phyloP scores from a whole-genome alignment of 495 filamentous ascomycete genomes.

The Achaetomiella virescens region DNA sequence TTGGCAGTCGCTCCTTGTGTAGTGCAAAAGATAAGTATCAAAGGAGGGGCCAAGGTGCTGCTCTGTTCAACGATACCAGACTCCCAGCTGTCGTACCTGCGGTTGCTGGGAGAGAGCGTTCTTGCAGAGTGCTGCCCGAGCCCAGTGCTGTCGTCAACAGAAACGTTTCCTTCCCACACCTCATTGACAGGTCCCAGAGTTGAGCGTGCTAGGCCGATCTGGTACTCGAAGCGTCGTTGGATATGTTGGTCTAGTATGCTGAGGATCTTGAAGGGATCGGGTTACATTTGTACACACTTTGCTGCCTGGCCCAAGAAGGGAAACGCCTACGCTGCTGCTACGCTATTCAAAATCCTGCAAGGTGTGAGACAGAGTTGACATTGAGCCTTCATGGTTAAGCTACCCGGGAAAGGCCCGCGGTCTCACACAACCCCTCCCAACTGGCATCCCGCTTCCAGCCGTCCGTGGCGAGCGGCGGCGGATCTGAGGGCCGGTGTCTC shows the following conservation, averaged over 20 bases:
- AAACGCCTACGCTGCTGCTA: not conserved
- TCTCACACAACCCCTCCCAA: not conserved
- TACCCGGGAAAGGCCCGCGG: not conserved
- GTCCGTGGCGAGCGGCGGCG: not conserved
- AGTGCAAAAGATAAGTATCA: too few species aligned
- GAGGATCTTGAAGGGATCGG: not conserved
- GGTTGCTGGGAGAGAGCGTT: too few species aligned
- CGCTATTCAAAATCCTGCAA: not conserved
- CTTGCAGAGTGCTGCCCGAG: too few species aligned
- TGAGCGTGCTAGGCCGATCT: not conserved
- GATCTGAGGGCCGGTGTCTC: not conserved
- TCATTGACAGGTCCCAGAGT: too few species aligned
- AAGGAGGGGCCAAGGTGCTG: too few species aligned
- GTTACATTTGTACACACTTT: slow-evolving; percentile 8
- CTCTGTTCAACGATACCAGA: too few species aligned
- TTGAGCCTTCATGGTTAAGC: not conserved
- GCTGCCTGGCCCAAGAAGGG: not conserved
- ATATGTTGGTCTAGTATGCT: not conserved
- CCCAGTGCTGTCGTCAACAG: too few species aligned
- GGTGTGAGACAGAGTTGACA: not conserved
- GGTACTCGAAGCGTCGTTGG: not conserved
- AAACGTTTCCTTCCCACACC: too few species aligned
- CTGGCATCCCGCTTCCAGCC: not conserved
- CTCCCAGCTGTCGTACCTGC: too few species aligned
- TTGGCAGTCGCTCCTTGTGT: too few species aligned